Percentiles rank a stretch among this genome's conserved stretches.
Evolutionary conservation across 768 basidiomycete species (phyloP).

Genomic region (Tylopilus subfusipes): DNA sequence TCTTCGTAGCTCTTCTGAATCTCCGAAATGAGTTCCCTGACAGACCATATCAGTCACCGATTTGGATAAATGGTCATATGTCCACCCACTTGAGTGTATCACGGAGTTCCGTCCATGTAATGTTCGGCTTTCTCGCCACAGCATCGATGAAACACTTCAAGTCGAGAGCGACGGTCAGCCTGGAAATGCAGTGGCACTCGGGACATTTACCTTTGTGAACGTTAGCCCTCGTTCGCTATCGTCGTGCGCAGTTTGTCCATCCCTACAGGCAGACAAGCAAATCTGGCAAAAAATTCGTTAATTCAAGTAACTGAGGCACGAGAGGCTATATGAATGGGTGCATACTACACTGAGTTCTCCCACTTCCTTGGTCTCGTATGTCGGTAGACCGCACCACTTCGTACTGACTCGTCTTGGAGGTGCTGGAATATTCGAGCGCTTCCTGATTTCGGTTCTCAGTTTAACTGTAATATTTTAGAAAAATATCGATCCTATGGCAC

Average conservation of each 20-base stretch:
- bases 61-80: neutral
- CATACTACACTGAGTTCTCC: slow-evolving; percentile 21
- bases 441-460: neutral
- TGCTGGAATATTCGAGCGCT: neutral
- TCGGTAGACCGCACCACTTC: slow-evolving; percentile 2
- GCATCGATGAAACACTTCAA: slow-evolving; percentile 24
- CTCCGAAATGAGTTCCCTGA: slow-evolving; percentile 14
- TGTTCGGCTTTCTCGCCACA: slow-evolving; percentile 1
- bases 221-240: slow-evolving; percentile 16
- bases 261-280: slow-evolving; percentile 27
- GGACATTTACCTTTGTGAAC: slow-evolving; percentile 23
- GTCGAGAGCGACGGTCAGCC: neutral
- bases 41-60: neutral
- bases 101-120: slow-evolving; percentile 23
- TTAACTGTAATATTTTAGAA: slow-evolving; percentile 3
- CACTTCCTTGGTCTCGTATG: slow-evolving; percentile 1
- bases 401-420: slow-evolving; percentile 8
- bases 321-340: neutral
- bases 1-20: slow-evolving; percentile 13
- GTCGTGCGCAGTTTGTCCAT: slow-evolving; percentile 24
- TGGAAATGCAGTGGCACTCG: neutral
- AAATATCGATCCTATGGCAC: neutral
- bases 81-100: slow-evolving; percentile 13
- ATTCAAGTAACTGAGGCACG: neutral
- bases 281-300: slow-evolving; percentile 9